Percentiles rank a stretch among this genome's conserved stretches.
These are phyloP conservation scores for Penicillium longicatenatum DNA, from an alignment of 495 filamentous ascomycete species.

Conservation along the genomic window DNA sequence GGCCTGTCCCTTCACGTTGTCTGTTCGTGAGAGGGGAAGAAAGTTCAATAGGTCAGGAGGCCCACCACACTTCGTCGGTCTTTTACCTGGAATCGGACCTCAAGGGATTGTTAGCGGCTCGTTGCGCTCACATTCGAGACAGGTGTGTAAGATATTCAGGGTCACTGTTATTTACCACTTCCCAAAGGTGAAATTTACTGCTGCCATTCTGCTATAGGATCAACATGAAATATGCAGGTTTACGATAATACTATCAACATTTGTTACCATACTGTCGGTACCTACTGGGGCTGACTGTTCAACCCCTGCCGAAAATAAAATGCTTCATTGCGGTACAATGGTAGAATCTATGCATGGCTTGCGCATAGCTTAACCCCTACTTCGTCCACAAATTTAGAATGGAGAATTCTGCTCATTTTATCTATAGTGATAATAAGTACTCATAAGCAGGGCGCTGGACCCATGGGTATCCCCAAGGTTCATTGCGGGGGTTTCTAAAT, in stretches of 20 bases:
- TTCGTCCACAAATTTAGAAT: too few relatives aligned
- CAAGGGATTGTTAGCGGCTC: not conserved
- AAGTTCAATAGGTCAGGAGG: not conserved
- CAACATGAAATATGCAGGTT: not conserved
- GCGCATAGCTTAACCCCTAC: too few relatives aligned
- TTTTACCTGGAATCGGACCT: not conserved
- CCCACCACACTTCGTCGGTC: not conserved
- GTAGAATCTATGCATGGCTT: not conserved
- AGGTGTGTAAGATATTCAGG: not conserved
- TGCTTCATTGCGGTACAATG: not conserved
- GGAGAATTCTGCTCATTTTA: too few relatives aligned
- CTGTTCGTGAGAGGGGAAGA: slow-evolving; percentile 1
- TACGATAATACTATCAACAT: not conserved
- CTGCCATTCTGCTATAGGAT: not conserved
- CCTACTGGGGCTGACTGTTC: not conserved
- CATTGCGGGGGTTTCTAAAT: too few relatives aligned
- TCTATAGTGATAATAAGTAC: too few relatives aligned
- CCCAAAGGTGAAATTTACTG: too few relatives aligned
- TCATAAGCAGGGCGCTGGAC: too few relatives aligned
- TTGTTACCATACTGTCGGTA: not conserved
- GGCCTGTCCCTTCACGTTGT: slow-evolving; percentile 1
- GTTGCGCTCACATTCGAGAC: not conserved
- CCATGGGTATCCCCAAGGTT: too few relatives aligned
- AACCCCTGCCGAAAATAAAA: not conserved
- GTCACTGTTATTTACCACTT: not conserved